These are phyloP conservation scores for Amanita exitialis DNA, from an alignment of 768 basidiomycete genomes.

Conservation along the genomic window DNA sequence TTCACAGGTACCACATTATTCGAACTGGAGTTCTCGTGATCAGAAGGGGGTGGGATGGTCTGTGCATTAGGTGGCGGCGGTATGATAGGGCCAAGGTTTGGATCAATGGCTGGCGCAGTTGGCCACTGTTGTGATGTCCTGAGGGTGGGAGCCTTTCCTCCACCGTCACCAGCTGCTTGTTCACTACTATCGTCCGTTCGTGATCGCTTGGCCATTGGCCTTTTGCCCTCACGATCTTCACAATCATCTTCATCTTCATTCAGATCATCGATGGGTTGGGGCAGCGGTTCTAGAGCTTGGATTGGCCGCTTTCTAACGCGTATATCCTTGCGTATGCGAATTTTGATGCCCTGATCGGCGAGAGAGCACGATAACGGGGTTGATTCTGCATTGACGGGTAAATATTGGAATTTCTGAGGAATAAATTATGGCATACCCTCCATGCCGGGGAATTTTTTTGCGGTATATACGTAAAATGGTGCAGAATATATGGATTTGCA, in stretches of 20 bases:
- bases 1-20: conserved; percentile 8
- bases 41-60: conserved; percentile 8
- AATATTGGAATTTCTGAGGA: neutral
- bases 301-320: conserved; percentile 67
- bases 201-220: conserved; percentile 1
- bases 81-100: conserved; percentile 20
- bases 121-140: conserved; percentile 15
- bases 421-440: conserved; percentile 46
- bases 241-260: conserved; percentile 16
- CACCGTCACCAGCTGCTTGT: conserved; percentile 9
- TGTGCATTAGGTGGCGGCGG: conserved; percentile 25
- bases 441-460: conserved; percentile 96
- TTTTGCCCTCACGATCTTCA: conserved; percentile 7
- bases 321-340: conserved; percentile 87
- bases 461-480: conserved; percentile 90
- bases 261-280: conserved; percentile 14
- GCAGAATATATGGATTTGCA: conserved; percentile 86
- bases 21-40: neutral
- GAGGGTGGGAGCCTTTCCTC: neutral
- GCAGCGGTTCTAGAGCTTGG: conserved; percentile 26
- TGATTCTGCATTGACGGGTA: conserved; percentile 47
- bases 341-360: conserved; percentile 95
- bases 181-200: conserved; percentile 10
- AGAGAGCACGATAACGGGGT: conserved; percentile 82
- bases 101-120: conserved; percentile 23